Evolutionary conservation across 345 rosid genomes (phyloP).

Genomic region (Populus ilicifolia): DNA sequence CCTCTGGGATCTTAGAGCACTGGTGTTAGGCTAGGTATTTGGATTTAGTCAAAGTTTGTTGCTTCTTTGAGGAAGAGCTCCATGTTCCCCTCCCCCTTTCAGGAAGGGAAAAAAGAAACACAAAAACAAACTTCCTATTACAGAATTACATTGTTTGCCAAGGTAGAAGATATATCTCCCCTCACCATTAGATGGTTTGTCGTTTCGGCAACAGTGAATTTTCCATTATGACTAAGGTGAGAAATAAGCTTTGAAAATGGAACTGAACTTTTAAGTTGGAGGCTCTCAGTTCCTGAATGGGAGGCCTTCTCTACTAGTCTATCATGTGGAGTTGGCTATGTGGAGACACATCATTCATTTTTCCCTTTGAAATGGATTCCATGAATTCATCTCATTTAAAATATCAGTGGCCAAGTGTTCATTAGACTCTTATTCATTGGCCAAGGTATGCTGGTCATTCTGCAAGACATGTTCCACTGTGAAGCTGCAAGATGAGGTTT

Average conservation of each 20-base stretch:
- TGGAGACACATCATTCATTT: constrained; percentile 10
- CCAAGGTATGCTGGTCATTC: constrained; percentile 20
- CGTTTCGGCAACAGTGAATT: background rate
- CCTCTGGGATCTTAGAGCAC: background rate
- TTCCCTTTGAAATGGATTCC: constrained; percentile 7
- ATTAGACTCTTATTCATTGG: constrained; percentile 25
- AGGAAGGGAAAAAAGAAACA: background rate
- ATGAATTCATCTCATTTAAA: constrained; percentile 14
- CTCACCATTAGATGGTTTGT: background rate
- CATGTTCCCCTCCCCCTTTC: background rate
- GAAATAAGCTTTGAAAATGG: background rate
- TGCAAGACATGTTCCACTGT: constrained; percentile 27
- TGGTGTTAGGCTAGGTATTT: background rate
- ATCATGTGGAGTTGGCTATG: constrained; percentile 10
- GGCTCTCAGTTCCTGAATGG: constrained; percentile 12
- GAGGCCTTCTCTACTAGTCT: constrained; percentile 4
- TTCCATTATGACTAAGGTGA: constrained; percentile 4
- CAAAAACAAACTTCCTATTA: background rate
- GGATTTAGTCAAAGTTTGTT: background rate
- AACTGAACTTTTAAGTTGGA: background rate
- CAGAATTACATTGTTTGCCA: background rate
- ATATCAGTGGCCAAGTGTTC: constrained; percentile 17
- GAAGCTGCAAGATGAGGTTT: constrained; percentile 35
- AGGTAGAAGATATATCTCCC: background rate
- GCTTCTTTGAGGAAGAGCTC: background rate